phyloP scores from a whole-genome alignment of 2,329 filamentous ascomycete genomes.

The Chalaropsis ovoidea region DNA sequence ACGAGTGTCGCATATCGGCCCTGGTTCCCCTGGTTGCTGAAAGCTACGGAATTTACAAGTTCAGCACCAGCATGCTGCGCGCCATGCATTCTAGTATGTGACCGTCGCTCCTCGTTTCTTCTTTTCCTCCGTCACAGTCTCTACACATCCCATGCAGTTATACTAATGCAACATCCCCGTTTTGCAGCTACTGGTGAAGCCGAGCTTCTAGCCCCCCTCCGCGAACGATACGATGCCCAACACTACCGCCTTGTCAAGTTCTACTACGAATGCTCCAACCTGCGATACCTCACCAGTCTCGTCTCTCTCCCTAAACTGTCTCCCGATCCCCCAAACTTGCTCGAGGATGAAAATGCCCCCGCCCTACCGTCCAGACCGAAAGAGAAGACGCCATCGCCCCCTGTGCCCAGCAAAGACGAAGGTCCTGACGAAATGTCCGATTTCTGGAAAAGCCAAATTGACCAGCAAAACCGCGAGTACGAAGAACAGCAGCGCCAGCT shows the following conservation, averaged over 20 bases:
- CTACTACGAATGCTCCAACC: conserved; percentile 97
- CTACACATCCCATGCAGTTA: background rate
- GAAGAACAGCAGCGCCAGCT: conserved; percentile 86
- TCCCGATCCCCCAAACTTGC: conserved; percentile 81
- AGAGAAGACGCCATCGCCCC: conserved; percentile 58
- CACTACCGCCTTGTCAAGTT: conserved; percentile 95
- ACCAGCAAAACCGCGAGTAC: conserved; percentile 85
- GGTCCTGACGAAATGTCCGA: conserved; percentile 83
- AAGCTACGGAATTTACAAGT: conserved; percentile 99
- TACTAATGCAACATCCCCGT: conserved; percentile 27
- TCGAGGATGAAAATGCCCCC: conserved; percentile 78
- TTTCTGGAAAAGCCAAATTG: conserved; percentile 93
- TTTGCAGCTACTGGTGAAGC: conserved; percentile 73
- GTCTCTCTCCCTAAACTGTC: conserved; percentile 95
- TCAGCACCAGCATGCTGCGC: conserved; percentile 96
- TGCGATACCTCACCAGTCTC: conserved; percentile 89
- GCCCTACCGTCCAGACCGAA: conserved; percentile 72
- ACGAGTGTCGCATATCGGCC: conserved; percentile 91
- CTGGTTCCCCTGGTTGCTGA: conserved; percentile 90
- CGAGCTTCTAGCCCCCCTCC: conserved; percentile 79
- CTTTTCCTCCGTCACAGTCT: background rate
- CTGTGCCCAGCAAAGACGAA: conserved; percentile 61
- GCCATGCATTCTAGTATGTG: conserved; percentile 87
- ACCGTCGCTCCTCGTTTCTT: background rate
- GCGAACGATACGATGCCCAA: conserved; percentile 83